These are phyloP conservation scores for Moesziomyces antarcticus DNA, from an alignment of 1,284 basidiomycete species.

Conservation along the genomic window DNA sequence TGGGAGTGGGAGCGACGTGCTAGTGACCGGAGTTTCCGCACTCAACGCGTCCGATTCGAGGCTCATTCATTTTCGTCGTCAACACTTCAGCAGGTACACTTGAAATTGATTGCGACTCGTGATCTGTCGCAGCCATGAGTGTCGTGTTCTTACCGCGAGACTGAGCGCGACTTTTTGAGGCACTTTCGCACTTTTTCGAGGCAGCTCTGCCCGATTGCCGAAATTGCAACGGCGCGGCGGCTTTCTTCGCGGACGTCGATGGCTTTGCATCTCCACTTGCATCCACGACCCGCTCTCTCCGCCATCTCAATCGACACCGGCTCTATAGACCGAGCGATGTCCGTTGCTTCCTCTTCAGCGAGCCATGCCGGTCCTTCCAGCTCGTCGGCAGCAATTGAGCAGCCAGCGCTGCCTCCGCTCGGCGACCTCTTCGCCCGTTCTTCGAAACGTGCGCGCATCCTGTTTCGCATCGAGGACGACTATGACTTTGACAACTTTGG, in stretches of 20 bases:
- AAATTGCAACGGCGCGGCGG: constrained; percentile 7
- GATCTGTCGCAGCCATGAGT: constrained; percentile 3
- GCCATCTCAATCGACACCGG: not conserved
- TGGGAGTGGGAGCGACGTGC: no score
- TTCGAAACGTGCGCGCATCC: constrained; percentile 39
- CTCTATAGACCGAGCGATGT: constrained; percentile 3
- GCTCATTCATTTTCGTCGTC: constrained; percentile 5
- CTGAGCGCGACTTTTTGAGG: no score
- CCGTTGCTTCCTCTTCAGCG: constrained; percentile 10
- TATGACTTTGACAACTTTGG: constrained; percentile 47
- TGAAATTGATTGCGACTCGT: constrained; percentile 28
- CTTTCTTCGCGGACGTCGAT: constrained; percentile 9
- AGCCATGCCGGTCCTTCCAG: constrained; percentile 20
- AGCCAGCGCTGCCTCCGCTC: constrained; percentile 32
- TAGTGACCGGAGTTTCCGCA: no score
- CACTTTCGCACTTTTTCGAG: constrained; percentile 1
- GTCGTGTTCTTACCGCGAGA: no score
- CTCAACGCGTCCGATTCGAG: constrained; percentile 16
- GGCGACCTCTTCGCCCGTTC: constrained; percentile 45
- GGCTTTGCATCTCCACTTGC: no score
- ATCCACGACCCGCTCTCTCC: not conserved
- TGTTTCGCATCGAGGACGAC: constrained; percentile 39
- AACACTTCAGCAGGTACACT: no score
- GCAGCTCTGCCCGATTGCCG: constrained; percentile 22
- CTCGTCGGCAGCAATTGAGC: constrained; percentile 10